Evolutionary conservation across 352 stramenopile genomes (phyloP).

Genomic region (Sclerospora graminicola): DNA sequence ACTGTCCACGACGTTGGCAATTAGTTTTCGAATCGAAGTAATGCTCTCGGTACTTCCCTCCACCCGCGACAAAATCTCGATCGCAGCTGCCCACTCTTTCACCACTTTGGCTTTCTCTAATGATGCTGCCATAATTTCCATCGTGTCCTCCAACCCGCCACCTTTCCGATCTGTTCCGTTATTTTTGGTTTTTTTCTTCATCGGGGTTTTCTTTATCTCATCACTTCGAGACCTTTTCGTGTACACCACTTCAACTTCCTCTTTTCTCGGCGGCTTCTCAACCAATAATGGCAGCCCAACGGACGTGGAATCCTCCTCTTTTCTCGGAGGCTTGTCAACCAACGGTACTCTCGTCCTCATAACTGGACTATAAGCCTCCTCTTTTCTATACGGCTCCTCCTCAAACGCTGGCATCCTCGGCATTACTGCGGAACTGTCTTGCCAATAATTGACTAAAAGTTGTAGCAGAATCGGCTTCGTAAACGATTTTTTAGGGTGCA

Average conservation of each 20-base stretch:
- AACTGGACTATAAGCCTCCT: not conserved
- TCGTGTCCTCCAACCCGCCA: not conserved
- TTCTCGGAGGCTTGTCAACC: not conserved
- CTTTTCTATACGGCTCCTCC: not conserved
- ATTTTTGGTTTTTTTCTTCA: slow-evolving; percentile 8
- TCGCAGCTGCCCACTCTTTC: slow-evolving; percentile 20
- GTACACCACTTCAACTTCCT: not conserved
- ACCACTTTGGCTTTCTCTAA: slow-evolving; percentile 22
- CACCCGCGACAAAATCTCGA: slow-evolving; percentile 19
- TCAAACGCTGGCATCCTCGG: no score
- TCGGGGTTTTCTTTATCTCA: slow-evolving; percentile 1
- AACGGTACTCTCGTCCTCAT: not conserved
- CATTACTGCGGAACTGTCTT: not conserved
- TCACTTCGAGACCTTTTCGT: not conserved
- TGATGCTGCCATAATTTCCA: not conserved
- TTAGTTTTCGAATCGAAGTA: slow-evolving; percentile 11
- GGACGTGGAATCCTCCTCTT: not conserved
- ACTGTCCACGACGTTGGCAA: slow-evolving; percentile 13
- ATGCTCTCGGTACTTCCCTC: slow-evolving; percentile 18
- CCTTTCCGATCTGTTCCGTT: not conserved
- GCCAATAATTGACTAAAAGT: slow-evolving; percentile 14
- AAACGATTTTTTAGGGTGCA: slow-evolving; percentile 11
- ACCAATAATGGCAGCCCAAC: not conserved
- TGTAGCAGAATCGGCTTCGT: slow-evolving; percentile 6
- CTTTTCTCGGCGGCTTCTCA: not conserved